Conservation (phyloP, 306 rosid species). For the Sesbania bispinosa region DNA sequence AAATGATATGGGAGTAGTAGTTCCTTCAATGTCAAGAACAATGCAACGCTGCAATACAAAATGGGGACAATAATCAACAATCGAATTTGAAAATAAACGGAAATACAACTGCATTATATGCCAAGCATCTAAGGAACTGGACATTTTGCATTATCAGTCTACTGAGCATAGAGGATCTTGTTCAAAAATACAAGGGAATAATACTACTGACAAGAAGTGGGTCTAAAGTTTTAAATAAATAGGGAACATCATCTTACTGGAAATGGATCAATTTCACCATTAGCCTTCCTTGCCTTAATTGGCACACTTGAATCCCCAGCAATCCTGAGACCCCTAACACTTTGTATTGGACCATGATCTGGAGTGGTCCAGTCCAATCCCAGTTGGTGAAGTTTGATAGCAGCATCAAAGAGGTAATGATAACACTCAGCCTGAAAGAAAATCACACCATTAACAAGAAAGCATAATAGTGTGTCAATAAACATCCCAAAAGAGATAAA, state of each 20-base stretch:
- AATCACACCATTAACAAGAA: constrained; percentile 24
- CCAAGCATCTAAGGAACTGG: background rate
- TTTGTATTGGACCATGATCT: constrained; percentile 52
- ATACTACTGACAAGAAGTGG: background rate
- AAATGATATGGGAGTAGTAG: constrained; percentile 85
- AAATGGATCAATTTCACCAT: constrained; percentile 31
- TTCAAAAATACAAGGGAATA: background rate
- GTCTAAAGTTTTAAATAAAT: background rate
- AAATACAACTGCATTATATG: background rate
- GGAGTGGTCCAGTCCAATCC: constrained; percentile 78
- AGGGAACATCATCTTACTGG: constrained; percentile 38
- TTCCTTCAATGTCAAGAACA: constrained; percentile 91
- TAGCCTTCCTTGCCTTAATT: constrained; percentile 43
- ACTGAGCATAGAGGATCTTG: background rate
- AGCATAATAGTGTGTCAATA: background rate
- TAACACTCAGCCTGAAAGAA: constrained; percentile 66
- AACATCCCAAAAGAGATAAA: constrained; percentile 4
- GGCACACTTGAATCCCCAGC: constrained; percentile 33
- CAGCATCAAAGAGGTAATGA: constrained; percentile 84
- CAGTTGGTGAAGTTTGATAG: constrained; percentile 69
- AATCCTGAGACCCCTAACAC: constrained; percentile 33
- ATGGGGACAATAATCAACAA: constrained; percentile 4
- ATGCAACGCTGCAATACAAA: constrained; percentile 55
- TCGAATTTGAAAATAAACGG: background rate
- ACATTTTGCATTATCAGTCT: background rate